phyloP scores from a whole-genome alignment of 2,329 filamentous ascomycete genomes.

The Camillea tinctor region DNA sequence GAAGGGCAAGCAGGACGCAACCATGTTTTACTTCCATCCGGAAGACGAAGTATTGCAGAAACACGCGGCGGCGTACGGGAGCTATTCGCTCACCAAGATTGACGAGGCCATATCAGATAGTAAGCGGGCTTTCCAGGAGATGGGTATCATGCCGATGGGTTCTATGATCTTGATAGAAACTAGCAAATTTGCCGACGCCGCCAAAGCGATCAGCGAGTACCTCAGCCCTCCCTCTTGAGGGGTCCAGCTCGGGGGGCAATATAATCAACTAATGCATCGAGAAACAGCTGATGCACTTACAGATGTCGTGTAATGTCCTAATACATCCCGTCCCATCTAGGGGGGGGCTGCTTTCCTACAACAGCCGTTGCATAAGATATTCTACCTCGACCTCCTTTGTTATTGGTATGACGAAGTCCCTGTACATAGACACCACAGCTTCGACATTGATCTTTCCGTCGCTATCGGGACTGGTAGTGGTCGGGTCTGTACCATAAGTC shows the following conservation, averaged over 20 bases:
- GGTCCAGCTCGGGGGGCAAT: constrained; percentile 35
- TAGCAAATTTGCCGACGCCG: constrained; percentile 69
- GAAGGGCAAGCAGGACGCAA: constrained; percentile 61
- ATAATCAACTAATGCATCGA: constrained; percentile 17
- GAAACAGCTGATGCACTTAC: neutral
- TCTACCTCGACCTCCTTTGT: constrained; percentile 99
- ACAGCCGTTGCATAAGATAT: constrained; percentile 91
- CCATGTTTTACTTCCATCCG: constrained; percentile 88
- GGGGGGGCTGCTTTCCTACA: constrained; percentile 30
- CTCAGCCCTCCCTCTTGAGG: constrained; percentile 50
- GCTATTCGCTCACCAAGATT: constrained; percentile 76
- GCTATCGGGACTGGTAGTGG: constrained; percentile 54
- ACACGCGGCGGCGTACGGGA: constrained; percentile 67
- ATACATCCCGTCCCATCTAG: neutral
- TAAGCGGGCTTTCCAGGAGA: constrained; percentile 90
- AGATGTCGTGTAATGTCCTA: neutral
- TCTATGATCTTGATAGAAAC: constrained; percentile 86
- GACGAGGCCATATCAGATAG: constrained; percentile 83
- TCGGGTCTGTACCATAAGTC: constrained; percentile 91
- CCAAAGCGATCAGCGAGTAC: constrained; percentile 75
- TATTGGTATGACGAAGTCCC: constrained; percentile 88
- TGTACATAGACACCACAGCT: constrained; percentile 86
- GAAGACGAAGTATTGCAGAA: constrained; percentile 89
- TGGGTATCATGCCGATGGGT: constrained; percentile 81
- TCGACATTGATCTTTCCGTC: constrained; percentile 85